phyloP scores from a whole-genome alignment of 345 rosid species.

The Populus ilicifolia region DNA sequence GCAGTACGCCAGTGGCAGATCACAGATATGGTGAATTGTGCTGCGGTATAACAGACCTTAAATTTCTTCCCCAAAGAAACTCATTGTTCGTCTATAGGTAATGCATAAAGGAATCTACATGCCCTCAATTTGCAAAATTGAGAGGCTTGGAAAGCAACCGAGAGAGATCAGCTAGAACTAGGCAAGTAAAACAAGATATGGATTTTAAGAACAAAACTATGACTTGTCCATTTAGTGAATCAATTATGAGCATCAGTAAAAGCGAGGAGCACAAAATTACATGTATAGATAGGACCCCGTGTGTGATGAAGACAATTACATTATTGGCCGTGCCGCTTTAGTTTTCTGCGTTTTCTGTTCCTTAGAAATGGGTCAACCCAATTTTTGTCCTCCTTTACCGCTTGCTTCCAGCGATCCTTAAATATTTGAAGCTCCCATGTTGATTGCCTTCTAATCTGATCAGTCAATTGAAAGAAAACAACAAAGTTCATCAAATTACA shows the following conservation, averaged over 20 bases:
- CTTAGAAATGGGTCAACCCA: conserved; percentile 68
- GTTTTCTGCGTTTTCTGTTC: conserved; percentile 22
- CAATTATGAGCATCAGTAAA: conserved; percentile 15
- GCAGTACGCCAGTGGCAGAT: not conserved
- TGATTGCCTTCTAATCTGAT: conserved; percentile 89
- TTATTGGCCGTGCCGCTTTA: conserved; percentile 17
- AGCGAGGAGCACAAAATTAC: conserved; percentile 22
- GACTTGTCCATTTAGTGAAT: conserved; percentile 34
- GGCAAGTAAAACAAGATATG: not conserved
- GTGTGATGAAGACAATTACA: conserved; percentile 6
- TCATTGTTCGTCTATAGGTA: not conserved
- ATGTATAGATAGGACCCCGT: conserved; percentile 16
- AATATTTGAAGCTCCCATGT: conserved; percentile 75
- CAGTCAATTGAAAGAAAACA: not conserved
- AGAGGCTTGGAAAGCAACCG: not conserved
- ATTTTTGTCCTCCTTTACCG: conserved; percentile 55
- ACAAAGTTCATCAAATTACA: not conserved
- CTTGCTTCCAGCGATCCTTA: conserved; percentile 71
- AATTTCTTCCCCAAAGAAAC: not conserved
- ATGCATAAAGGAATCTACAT: not conserved
- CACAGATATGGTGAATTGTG: not conserved
- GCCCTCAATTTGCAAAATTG: too few relatives aligned
- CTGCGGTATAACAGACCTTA: not conserved
- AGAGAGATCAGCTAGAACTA: not conserved
- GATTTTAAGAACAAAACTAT: not conserved